These are phyloP conservation scores for Triangularia setosa DNA, from an alignment of 2,329 filamentous ascomycete species.

Conservation along the genomic window DNA sequence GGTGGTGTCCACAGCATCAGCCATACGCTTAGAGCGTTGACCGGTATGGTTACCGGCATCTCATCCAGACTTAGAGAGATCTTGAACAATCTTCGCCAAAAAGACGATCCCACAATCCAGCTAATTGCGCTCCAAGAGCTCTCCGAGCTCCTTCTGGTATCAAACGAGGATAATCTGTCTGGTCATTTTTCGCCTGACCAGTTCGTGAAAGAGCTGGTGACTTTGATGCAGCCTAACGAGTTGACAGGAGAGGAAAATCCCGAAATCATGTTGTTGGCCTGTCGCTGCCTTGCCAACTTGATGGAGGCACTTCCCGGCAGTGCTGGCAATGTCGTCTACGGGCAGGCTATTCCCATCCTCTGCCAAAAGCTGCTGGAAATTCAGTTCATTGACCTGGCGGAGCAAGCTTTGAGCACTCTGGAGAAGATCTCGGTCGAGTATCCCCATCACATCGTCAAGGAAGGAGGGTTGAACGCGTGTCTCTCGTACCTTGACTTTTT, in stretches of 20 bases:
- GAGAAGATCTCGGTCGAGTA: conserved; percentile 98
- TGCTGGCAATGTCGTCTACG: conserved; percentile 93
- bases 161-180: conserved; percentile 92
- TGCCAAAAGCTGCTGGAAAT: conserved; percentile 96
- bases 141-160: conserved; percentile 88
- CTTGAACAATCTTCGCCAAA: conserved; percentile 69
- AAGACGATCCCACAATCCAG: conserved; percentile 82
- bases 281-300: conserved; percentile 89
- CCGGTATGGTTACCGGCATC: conserved; percentile 86
- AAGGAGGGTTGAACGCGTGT: conserved; percentile 93
- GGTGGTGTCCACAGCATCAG: conserved; percentile 65
- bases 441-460: conserved; percentile 88
- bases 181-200: conserved; percentile 92
- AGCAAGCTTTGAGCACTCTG: conserved; percentile 92
- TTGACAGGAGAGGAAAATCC: conserved; percentile 81
- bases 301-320: conserved; percentile 96
- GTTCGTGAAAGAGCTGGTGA: conserved; percentile 91
- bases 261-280: conserved; percentile 95
- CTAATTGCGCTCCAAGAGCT: conserved; percentile 89
- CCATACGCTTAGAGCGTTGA: conserved; percentile 78
- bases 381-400: conserved; percentile 93
- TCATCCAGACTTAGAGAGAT: conserved; percentile 76
- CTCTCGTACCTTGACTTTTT: conserved; percentile 97
- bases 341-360: conserved; percentile 89
- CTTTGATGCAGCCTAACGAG: conserved; percentile 86